Conservation (phyloP, 75 land plant species). For the Pseudotsuga menziesii region DNA sequence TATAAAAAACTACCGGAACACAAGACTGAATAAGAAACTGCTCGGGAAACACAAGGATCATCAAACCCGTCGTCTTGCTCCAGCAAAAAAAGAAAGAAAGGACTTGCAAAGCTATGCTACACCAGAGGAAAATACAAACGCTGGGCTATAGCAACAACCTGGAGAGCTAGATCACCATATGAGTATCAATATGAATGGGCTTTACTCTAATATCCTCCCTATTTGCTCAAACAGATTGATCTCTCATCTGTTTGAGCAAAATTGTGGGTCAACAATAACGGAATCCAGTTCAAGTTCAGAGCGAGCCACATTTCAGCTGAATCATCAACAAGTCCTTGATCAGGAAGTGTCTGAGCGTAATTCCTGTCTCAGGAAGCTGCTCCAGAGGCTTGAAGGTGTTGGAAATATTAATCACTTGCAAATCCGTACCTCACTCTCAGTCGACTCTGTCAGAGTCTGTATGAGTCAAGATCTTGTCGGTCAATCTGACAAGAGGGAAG, state of each 20-base stretch:
- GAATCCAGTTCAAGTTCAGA: not conserved
- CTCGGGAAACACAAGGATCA: constrained; percentile 29
- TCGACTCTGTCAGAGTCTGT: no score
- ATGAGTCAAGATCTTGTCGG: no score
- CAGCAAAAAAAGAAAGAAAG: constrained; percentile 2
- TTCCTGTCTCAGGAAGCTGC: constrained; percentile 4
- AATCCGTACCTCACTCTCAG: no score
- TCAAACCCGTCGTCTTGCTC: constrained; percentile 12
- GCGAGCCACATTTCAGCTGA: constrained; percentile 2
- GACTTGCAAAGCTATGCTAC: constrained; percentile 1
- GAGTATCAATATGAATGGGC: not conserved
- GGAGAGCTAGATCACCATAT: not conserved
- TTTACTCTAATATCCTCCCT: not conserved
- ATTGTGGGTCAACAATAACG: not conserved
- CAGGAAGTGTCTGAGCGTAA: not conserved
- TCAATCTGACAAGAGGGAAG: no score
- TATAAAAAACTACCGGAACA: constrained; percentile 46
- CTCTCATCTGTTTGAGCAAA: constrained; percentile 6
- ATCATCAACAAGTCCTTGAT: constrained; percentile 8
- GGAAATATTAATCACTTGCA: no score
- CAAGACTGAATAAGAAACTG: constrained; percentile 42
- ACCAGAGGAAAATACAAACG: constrained; percentile 4
- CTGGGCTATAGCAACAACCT: not conserved
- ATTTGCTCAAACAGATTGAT: no score
- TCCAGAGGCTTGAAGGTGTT: constrained; percentile 7